Evolutionary conservation across 805 yeast species (phyloP).

Genomic region (Phaffomyces opuntiae): DNA sequence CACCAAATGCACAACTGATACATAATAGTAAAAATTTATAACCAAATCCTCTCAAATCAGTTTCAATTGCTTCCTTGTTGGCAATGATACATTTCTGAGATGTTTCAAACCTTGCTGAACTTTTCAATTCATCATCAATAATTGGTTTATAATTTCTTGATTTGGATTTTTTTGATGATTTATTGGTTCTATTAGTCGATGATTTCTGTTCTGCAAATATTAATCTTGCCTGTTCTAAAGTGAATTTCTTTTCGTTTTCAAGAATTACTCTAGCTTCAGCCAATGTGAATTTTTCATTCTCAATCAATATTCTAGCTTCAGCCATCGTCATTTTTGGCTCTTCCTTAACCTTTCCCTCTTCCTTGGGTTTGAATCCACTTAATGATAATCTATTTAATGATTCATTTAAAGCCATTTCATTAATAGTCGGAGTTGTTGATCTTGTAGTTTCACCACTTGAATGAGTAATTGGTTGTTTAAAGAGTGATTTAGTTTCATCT

Average conservation of each 20-base stretch:
- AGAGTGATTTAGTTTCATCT: background rate
- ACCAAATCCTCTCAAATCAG: constrained; percentile 7
- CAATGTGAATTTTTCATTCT: background rate
- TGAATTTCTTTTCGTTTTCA: no score
- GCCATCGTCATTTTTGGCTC: background rate
- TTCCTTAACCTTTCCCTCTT: no score
- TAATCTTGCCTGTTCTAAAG: no score
- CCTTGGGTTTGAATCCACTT: no score
- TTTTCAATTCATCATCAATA: no score
- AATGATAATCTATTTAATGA: no score
- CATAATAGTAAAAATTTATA: constrained; percentile 7
- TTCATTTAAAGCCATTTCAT: background rate
- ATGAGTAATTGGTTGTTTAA: background rate
- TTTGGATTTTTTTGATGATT: no score
- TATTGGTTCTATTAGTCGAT: no score
- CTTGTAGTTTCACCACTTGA: background rate
- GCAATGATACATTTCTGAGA: background rate
- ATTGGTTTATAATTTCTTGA: no score
- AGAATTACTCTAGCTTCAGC: background rate
- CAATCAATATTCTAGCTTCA: background rate
- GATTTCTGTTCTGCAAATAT: no score
- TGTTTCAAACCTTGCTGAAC: no score
- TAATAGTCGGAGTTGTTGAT: background rate
- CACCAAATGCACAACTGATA: constrained; percentile 12
- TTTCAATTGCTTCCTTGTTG: background rate